Conservation (phyloP, 2,329 filamentous ascomycete genomes). For the Talaromyces sp. region DNA sequence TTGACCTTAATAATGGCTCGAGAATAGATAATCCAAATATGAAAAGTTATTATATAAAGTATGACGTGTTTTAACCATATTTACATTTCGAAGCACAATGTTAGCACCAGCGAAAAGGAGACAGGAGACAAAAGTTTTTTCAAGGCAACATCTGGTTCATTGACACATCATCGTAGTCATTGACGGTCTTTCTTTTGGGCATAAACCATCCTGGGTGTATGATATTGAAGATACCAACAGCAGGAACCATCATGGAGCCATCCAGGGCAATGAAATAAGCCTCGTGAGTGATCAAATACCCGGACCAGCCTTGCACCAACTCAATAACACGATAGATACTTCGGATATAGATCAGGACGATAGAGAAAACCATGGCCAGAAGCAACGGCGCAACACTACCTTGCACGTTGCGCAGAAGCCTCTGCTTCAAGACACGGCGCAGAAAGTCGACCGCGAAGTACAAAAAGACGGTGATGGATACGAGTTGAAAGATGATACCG, state of each 20-base stretch:
- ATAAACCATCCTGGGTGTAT: constrained; percentile 45
- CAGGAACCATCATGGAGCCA: constrained; percentile 47
- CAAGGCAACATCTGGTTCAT: constrained; percentile 9
- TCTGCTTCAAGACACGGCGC: constrained; percentile 31
- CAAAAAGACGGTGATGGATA: constrained; percentile 53
- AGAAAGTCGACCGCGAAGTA: constrained; percentile 48
- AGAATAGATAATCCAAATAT: background rate
- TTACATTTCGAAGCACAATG: background rate
- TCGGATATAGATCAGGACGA: constrained; percentile 46
- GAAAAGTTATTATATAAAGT: background rate
- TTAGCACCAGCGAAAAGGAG: background rate
- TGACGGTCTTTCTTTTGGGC: constrained; percentile 23
- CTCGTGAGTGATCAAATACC: constrained; percentile 51
- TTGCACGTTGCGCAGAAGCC: constrained; percentile 25
- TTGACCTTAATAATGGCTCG: background rate
- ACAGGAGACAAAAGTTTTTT: background rate
- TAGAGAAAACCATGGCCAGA: constrained; percentile 40
- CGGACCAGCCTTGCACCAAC: constrained; percentile 49
- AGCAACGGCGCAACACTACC: constrained; percentile 33
- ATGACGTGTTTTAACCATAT: background rate
- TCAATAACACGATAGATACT: constrained; percentile 52
- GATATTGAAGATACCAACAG: constrained; percentile 45
- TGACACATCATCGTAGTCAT: constrained; percentile 12
- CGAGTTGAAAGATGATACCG: constrained; percentile 58
- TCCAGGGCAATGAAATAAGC: constrained; percentile 50